A percentile compares a stretch with the other conserved stretches of the same genome.
phyloP scores from a whole-genome alignment of 768 basidiomycete genomes.

The Cystoderma amianthinum region DNA sequence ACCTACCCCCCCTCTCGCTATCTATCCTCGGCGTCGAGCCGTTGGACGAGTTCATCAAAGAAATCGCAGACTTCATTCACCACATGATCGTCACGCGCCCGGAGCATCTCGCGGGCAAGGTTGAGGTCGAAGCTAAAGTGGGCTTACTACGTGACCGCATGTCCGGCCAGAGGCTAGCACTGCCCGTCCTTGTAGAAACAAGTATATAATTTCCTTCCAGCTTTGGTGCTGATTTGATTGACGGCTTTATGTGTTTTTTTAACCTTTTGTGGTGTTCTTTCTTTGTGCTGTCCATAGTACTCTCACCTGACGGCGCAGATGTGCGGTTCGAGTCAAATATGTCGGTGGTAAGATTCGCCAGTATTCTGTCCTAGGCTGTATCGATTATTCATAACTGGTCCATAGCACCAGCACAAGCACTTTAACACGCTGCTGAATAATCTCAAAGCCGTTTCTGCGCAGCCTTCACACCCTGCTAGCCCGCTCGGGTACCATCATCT shows the following conservation, averaged over 20 bases:
- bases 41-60: constrained; percentile 87
- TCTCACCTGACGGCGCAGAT: constrained; percentile 53
- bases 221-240: constrained; percentile 1
- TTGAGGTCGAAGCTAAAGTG: constrained; percentile 92
- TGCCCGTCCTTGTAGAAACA: constrained; percentile 79
- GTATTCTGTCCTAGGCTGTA: background rate
- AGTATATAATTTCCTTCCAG: constrained; percentile 47
- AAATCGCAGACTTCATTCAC: constrained; percentile 85
- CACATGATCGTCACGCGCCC: constrained; percentile 58
- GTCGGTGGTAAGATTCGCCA: constrained; percentile 56
- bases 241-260: no score
- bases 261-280: constrained; percentile 3
- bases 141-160: constrained; percentile 61
- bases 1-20: constrained; percentile 59
- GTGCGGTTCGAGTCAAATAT: constrained; percentile 90
- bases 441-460: constrained; percentile 51
- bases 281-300: constrained; percentile 39
- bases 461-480: constrained; percentile 43
- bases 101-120: constrained; percentile 38
- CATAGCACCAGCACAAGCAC: constrained; percentile 77
- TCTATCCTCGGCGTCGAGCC: constrained; percentile 89
- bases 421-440: constrained; percentile 86
- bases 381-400: no score
- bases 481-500: constrained; percentile 74
- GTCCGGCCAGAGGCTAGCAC: constrained; percentile 46